Percentiles rank a stretch among this genome's conserved stretches.
Conservation (phyloP, 2,329 filamentous ascomycete genomes). For the Aaosphaeria arxii region DNA sequence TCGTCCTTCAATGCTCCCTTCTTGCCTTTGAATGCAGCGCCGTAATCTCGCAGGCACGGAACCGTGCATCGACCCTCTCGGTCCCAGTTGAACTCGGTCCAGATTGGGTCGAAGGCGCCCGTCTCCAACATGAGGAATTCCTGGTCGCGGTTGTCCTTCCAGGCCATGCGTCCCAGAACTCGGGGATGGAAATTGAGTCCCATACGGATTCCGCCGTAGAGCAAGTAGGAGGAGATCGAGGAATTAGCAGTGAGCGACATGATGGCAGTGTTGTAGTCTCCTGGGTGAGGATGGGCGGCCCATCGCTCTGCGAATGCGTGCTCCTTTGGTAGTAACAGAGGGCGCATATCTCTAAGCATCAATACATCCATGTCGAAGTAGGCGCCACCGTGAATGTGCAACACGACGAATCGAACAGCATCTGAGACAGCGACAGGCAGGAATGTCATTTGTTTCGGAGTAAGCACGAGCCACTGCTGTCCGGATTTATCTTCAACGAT, state of each 20-base stretch:
- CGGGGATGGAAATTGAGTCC: conserved; percentile 57
- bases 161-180: conserved; percentile 55
- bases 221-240: conserved; percentile 53
- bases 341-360: conserved; percentile 55
- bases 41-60: conserved; percentile 54
- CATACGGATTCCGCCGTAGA: conserved; percentile 57
- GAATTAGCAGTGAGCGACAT: conserved; percentile 57
- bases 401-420: conserved; percentile 54
- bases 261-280: conserved; percentile 57
- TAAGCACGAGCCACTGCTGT: conserved; percentile 54
- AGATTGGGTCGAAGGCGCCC: conserved; percentile 56
- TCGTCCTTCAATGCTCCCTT: conserved; percentile 47
- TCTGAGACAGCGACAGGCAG: conserved; percentile 58
- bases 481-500: conserved; percentile 49
- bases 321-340: conserved; percentile 49
- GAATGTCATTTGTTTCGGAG: conserved; percentile 56
- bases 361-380: conserved; percentile 58
- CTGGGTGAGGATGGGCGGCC: conserved; percentile 52
- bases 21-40: conserved; percentile 51
- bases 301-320: conserved; percentile 56
- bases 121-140: conserved; percentile 59
- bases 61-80: conserved; percentile 52
- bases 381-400: conserved; percentile 53
- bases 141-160: conserved; percentile 53
- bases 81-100: conserved; percentile 56